Base-by-base conservation (phyloP, 306 rosid genomes). In the Rosa persica region DNA sequence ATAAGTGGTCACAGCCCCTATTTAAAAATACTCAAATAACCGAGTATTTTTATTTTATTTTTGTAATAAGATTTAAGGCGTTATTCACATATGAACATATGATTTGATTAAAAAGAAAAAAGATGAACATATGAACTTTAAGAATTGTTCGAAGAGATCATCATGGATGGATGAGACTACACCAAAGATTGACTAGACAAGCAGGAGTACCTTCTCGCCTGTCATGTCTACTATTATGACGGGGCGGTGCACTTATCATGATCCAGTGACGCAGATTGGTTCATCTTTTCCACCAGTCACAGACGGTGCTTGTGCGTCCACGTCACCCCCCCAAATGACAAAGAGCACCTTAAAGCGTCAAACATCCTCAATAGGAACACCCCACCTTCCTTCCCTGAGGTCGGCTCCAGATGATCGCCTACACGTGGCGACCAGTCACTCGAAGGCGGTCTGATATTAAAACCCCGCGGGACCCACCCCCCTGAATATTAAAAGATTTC, bases 381-480 rank as follows among this genome's bases (percentile, higher is more conserved):
- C 67, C 71, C 60, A 42, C 17, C 54, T 70, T 71, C 17, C 54
- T 67, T 71, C 74, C 89, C 78, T 68, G 78, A 61, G 83, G 76
- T 76, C 76, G 77, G 71, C 72, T 81, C 44, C 78, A 54, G 57
- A 20, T 30, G 46, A 70, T 47, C 8, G 5, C 2, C 4, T 48
- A 76, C 90, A 89, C 91, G 92, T 87, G 93, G 69, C 54, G 0
- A 0, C 36, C 12, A 4, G 0, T 22, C 16, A 79, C 34, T 84
- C 30, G 73, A 19, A 17, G 7, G 11, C 10, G 51, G n/a, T 30
- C 79, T 39, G 81, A 84, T 84, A 77, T 84, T 81, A 51, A 36
- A 20, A 13, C 13, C 3, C 4, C 1, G 4, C 1, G 46, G 82
- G 80, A 48, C 79, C 85, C 82, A 67, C 75, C 39, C 58, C 20